Evolutionary conservation across 1,284 basidiomycete species (phyloP).

Genomic region (Chalciporus sp.): DNA sequence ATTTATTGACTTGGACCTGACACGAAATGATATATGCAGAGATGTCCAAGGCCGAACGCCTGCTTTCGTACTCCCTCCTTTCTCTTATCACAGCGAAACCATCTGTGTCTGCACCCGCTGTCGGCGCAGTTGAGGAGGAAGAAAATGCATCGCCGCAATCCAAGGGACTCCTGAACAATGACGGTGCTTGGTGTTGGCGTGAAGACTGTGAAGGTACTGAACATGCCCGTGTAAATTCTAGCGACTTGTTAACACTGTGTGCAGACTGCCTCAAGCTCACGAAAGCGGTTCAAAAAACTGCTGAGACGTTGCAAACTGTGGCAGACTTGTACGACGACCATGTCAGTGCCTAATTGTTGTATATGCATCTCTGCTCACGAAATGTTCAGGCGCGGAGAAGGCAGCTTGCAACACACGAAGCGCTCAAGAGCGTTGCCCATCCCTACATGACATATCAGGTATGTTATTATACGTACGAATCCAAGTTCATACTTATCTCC

Average conservation of each 20-base stretch:
- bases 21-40: constrained; percentile 41
- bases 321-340: constrained; percentile 80
- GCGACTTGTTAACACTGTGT: background rate
- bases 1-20: background rate
- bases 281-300: constrained; percentile 77
- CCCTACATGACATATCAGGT: constrained; percentile 73
- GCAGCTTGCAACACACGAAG: constrained; percentile 74
- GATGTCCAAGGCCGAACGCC: constrained; percentile 72
- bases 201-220: constrained; percentile 66
- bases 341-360: constrained; percentile 43
- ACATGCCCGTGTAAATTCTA: background rate
- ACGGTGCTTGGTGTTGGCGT: constrained; percentile 86
- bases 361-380: constrained; percentile 10
- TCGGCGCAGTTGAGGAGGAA: constrained; percentile 50
- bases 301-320: constrained; percentile 72
- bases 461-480: constrained; percentile 10
- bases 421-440: constrained; percentile 73
- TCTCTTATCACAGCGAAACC: constrained; percentile 71
- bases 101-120: constrained; percentile 49
- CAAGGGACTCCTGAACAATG: constrained; percentile 61
- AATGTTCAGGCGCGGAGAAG: constrained; percentile 63
- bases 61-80: constrained; percentile 69
- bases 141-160: constrained; percentile 39
- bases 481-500: background rate
- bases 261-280: constrained; percentile 75